Conservation (phyloP, 2,329 filamentous ascomycete species). For the Biscogniauxia mediterranea region DNA sequence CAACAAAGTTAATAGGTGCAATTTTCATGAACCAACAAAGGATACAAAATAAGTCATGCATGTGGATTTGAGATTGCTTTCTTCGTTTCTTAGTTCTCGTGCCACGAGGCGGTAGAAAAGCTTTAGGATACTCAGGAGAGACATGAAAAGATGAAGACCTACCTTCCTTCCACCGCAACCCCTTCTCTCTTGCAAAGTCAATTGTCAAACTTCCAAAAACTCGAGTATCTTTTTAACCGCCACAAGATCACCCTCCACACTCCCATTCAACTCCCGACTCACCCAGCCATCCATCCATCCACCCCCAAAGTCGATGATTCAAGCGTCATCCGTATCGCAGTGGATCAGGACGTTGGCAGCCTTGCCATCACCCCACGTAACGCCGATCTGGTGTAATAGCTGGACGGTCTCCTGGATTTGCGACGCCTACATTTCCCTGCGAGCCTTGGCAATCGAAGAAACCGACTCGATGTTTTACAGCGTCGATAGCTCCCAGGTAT, state of each 20-base stretch:
- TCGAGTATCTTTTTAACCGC: constrained; percentile 11
- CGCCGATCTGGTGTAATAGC: constrained; percentile 26
- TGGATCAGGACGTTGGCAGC: constrained; percentile 38
- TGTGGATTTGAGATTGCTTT: no score
- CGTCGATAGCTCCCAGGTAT: constrained; percentile 11
- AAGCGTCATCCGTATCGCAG: constrained; percentile 32
- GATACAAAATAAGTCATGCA: no score
- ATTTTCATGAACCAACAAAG: no score
- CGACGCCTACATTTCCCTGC: constrained; percentile 16
- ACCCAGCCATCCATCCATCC: constrained; percentile 41
- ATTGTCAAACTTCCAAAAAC: constrained; percentile 10
- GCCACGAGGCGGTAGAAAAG: no score
- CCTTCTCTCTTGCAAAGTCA: not conserved
- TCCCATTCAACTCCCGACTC: constrained; percentile 35
- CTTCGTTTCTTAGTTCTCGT: no score
- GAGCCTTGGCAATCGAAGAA: constrained; percentile 13
- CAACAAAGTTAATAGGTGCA: no score
- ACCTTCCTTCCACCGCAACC: not conserved
- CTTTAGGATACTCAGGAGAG: no score
- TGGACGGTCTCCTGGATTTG: constrained; percentile 29
- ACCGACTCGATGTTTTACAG: constrained; percentile 10
- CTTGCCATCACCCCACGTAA: constrained; percentile 35
- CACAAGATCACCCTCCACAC: constrained; percentile 34
- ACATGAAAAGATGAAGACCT: no score
- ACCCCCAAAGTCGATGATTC: constrained; percentile 41